Evolutionary conservation across 2,329 filamentous ascomycete genomes (phyloP).

Genomic region (Scedosporium minutisporum): DNA sequence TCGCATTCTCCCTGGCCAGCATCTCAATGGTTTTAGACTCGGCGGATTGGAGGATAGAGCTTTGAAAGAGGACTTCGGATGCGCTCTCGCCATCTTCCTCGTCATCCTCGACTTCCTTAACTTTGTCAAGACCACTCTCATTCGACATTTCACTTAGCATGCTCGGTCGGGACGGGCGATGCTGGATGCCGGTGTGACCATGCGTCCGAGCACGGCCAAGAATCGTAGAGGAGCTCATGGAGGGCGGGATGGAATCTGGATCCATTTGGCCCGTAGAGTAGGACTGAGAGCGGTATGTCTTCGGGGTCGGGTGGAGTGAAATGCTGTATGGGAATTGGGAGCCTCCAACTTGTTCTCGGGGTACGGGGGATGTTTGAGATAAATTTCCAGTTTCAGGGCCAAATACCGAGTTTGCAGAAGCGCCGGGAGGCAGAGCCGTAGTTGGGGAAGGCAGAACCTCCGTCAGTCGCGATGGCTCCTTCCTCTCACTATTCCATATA

Average conservation of each 20-base stretch:
- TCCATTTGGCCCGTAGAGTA: slow-evolving; percentile 92
- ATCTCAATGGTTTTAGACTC: slow-evolving; percentile 56
- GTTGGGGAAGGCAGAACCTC: slow-evolving; percentile 71
- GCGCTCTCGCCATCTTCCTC: slow-evolving; percentile 48
- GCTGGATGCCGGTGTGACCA: slow-evolving; percentile 61
- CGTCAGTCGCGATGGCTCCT: slow-evolving; percentile 65
- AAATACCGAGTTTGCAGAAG: slow-evolving; percentile 36
- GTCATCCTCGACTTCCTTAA: slow-evolving; percentile 61
- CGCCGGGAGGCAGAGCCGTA: slow-evolving; percentile 42
- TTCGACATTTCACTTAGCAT: slow-evolving; percentile 65
- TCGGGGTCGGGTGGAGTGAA: slow-evolving; percentile 79
- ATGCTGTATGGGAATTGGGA: slow-evolving; percentile 76
- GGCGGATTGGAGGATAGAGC: slow-evolving; percentile 32
- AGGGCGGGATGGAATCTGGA: slow-evolving; percentile 40
- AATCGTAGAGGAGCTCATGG: slow-evolving; percentile 34
- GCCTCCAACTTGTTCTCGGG: slow-evolving; percentile 43
- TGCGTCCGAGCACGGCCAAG: slow-evolving; percentile 39
- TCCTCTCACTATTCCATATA: slow-evolving; percentile 76
- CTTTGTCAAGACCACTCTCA: slow-evolving; percentile 51
- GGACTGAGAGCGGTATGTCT: slow-evolving; percentile 89
- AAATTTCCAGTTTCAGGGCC: slow-evolving; percentile 29
- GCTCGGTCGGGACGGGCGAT: slow-evolving; percentile 70
- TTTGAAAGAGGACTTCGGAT: slow-evolving; percentile 29
- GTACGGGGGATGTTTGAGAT: slow-evolving; percentile 40
- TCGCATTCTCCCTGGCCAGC: slow-evolving; percentile 52